Evolutionary conservation across 2,329 filamentous ascomycete genomes (phyloP).

Genomic region (Fusarium devonianum): DNA sequence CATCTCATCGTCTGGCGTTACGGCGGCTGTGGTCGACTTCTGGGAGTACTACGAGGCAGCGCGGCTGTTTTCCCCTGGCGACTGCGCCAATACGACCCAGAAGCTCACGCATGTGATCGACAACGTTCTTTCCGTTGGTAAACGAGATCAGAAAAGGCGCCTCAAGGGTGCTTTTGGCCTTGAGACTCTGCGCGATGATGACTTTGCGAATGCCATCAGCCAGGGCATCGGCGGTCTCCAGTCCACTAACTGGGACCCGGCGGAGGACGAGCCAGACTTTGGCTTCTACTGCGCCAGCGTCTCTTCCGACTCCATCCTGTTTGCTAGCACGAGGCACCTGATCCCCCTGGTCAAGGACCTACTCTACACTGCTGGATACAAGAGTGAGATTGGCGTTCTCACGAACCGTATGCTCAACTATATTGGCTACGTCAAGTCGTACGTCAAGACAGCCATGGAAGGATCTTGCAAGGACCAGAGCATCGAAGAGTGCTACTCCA

Average conservation of each 20-base stretch:
- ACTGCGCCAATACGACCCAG: slow-evolving; percentile 71
- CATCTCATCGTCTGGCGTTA: slow-evolving; percentile 83
- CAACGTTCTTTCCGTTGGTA: slow-evolving; percentile 55
- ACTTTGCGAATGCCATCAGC: slow-evolving; percentile 56
- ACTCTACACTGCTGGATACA: slow-evolving; percentile 52
- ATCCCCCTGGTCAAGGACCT: slow-evolving; percentile 48
- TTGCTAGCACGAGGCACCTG: slow-evolving; percentile 50
- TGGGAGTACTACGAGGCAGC: slow-evolving; percentile 68
- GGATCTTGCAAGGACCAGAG: slow-evolving; percentile 37
- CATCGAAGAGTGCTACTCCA: slow-evolving; percentile 44
- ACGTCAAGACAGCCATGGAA: slow-evolving; percentile 40
- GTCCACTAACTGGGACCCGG: slow-evolving; percentile 62
- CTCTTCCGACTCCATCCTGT: slow-evolving; percentile 51
- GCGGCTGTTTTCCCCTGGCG: slow-evolving; percentile 57
- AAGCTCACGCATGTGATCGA: slow-evolving; percentile 61
- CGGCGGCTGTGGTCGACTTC: slow-evolving; percentile 78
- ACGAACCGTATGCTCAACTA: slow-evolving; percentile 59
- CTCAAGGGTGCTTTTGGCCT: slow-evolving; percentile 60
- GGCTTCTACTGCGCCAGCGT: slow-evolving; percentile 58
- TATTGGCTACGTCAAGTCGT: slow-evolving; percentile 53
- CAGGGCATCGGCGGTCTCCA: slow-evolving; percentile 55
- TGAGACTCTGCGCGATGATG: slow-evolving; percentile 52
- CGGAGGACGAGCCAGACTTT: slow-evolving; percentile 50
- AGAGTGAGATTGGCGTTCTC: slow-evolving; percentile 47
- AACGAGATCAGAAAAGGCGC: slow-evolving; percentile 51